Conservation (phyloP, 2,329 filamentous ascomycete species). For the Hypoxylon sp. region DNA sequence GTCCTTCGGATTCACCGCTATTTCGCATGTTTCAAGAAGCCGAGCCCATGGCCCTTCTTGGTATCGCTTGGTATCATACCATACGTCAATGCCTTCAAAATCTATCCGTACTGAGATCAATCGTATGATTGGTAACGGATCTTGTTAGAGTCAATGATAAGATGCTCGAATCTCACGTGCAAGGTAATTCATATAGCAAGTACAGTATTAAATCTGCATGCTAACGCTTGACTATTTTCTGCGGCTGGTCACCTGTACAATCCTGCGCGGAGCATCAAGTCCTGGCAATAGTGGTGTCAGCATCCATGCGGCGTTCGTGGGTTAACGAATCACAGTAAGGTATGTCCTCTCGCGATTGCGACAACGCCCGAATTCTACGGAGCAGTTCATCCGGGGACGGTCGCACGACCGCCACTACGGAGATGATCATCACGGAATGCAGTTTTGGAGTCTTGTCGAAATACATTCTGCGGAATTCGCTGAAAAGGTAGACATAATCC, state of each 20-base stretch:
- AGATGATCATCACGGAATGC: constrained; percentile 6
- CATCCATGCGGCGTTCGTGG: constrained; percentile 16
- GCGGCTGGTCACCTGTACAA: constrained; percentile 34
- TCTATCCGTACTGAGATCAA: neutral
- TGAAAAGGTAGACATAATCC: neutral
- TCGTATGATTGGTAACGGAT: constrained; percentile 28
- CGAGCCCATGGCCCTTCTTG: neutral
- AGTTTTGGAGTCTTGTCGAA: constrained; percentile 7
- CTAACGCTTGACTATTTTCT: constrained; percentile 25
- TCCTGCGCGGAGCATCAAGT: constrained; percentile 35
- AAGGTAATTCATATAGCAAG: constrained; percentile 10
- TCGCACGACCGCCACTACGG: constrained; percentile 20
- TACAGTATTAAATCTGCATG: constrained; percentile 8
- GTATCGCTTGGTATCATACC: constrained; percentile 6
- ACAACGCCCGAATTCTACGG: constrained; percentile 20
- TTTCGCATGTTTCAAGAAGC: constrained; percentile 12
- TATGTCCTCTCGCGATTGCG: constrained; percentile 11
- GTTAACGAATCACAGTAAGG: constrained; percentile 26
- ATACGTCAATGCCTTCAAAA: constrained; percentile 6
- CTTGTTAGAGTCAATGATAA: constrained; percentile 12
- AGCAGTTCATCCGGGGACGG: constrained; percentile 32
- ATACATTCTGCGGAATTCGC: constrained; percentile 1
- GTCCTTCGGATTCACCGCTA: constrained; percentile 39
- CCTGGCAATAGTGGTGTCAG: constrained; percentile 15
- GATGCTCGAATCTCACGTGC: constrained; percentile 3